Percentiles rank a stretch among this genome's conserved stretches.
phyloP scores from a whole-genome alignment of 2,329 filamentous ascomycete genomes.

The Sclerotinia glacialis region DNA sequence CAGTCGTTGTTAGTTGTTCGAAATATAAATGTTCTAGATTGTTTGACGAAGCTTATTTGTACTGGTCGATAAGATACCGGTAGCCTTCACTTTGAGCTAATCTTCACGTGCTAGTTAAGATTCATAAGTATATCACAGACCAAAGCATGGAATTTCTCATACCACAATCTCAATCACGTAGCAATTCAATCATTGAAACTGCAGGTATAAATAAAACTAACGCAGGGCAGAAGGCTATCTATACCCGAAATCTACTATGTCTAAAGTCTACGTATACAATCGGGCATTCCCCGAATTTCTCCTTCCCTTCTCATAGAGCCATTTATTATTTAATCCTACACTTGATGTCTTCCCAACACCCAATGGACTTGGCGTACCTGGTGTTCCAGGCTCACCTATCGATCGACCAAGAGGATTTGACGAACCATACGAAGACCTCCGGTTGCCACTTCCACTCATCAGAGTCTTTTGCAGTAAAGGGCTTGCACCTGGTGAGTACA shows the following conservation, averaged over 20 bases:
- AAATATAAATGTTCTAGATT: conserved; percentile 22
- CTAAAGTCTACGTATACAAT: conserved; percentile 33
- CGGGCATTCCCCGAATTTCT: conserved; percentile 37
- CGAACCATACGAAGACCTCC: conserved; percentile 63
- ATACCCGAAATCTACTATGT: conserved; percentile 26
- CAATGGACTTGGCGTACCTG: conserved; percentile 66
- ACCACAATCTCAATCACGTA: not conserved
- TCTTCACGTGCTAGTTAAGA: conserved; percentile 18
- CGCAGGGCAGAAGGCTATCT: conserved; percentile 33
- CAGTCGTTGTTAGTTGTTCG: conserved; percentile 21
- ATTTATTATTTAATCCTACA: conserved; percentile 84
- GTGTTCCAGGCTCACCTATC: conserved; percentile 46
- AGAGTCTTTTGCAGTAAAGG: conserved; percentile 68
- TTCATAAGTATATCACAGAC: not conserved
- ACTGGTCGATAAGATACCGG: conserved; percentile 15
- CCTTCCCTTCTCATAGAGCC: conserved; percentile 83
- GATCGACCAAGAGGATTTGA: conserved; percentile 52
- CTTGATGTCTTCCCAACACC: conserved; percentile 64
- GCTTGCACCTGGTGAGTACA: conserved; percentile 51
- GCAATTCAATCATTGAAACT: not conserved
- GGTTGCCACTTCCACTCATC: conserved; percentile 46
- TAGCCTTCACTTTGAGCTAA: conserved; percentile 15
- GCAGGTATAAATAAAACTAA: not conserved
- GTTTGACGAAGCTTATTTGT: conserved; percentile 16
- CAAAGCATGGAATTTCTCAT: not conserved